Conservation (phyloP, 768 basidiomycete species). For the Lactifluus pinguis region DNA sequence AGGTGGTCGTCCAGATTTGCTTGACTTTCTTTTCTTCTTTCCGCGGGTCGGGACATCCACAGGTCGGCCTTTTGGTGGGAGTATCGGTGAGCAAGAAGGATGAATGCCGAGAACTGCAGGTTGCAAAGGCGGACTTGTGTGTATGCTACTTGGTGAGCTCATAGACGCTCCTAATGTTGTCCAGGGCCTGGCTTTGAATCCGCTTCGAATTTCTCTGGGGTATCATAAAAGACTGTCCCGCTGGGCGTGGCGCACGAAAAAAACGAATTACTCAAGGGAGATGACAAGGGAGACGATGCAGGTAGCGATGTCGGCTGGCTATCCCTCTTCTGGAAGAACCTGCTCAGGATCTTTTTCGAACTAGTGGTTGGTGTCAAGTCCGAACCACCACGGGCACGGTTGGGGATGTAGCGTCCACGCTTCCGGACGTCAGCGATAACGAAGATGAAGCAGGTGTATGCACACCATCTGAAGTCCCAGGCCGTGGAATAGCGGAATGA, state of each 20-base stretch:
- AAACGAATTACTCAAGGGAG: conserved; percentile 2
- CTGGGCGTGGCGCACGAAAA: conserved; percentile 5
- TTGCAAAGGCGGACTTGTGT: too few relatives aligned
- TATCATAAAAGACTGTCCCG: background rate
- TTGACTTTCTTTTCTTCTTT: too few relatives aligned
- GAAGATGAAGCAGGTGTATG: conserved; percentile 18
- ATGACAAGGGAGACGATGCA: background rate
- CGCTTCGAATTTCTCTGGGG: conserved; percentile 18
- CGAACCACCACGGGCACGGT: conserved; percentile 21
- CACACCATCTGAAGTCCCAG: conserved; percentile 1
- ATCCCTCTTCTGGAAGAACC: conserved; percentile 57
- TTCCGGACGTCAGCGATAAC: conserved; percentile 15
- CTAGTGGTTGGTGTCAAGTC: conserved; percentile 28
- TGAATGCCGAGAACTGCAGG: too few relatives aligned
- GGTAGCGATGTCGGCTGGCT: conserved; percentile 16
- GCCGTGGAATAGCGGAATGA: background rate
- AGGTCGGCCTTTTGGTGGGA: too few relatives aligned
- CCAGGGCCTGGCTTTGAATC: conserved; percentile 15
- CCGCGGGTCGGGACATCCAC: too few relatives aligned
- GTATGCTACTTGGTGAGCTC: conserved; percentile 1
- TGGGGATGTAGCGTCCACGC: conserved; percentile 6
- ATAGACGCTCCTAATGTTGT: conserved; percentile 6
- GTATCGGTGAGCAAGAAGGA: too few relatives aligned
- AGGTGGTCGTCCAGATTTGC: too few relatives aligned
- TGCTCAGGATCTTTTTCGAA: conserved; percentile 54